Percentiles rank a stretch among this genome's conserved stretches.
Conservation (phyloP, 2,329 filamentous ascomycete species). For the Nannizziopsis barbatae region DNA sequence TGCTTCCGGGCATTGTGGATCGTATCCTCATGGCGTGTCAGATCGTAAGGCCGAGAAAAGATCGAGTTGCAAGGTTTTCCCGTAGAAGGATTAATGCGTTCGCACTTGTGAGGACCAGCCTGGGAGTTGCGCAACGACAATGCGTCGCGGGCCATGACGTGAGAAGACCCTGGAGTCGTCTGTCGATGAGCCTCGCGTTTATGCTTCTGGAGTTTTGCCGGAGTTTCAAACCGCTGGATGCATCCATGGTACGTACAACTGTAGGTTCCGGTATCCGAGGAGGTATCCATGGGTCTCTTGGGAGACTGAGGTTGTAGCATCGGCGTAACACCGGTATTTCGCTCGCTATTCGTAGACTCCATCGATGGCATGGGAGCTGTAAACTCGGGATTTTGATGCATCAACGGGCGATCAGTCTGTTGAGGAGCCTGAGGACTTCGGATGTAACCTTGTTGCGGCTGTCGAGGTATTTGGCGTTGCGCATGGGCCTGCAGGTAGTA, state of each 20-base stretch:
- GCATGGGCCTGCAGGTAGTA: slow-evolving; percentile 13
- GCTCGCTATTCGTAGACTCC: slow-evolving; percentile 50
- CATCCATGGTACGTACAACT: slow-evolving; percentile 95
- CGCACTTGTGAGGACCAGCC: slow-evolving; percentile 84
- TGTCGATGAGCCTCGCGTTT: slow-evolving; percentile 87
- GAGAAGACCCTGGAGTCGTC: slow-evolving; percentile 45
- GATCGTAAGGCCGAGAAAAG: slow-evolving; percentile 90
- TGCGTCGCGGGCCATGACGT: slow-evolving; percentile 30
- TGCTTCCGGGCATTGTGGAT: slow-evolving; percentile 92
- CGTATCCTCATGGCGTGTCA: slow-evolving; percentile 92
- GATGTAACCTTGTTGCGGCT: slow-evolving; percentile 15
- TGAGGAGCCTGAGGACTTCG: slow-evolving; percentile 17
- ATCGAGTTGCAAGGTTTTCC: slow-evolving; percentile 89
- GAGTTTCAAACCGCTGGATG: slow-evolving; percentile 75
- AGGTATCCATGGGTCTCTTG: slow-evolving; percentile 51
- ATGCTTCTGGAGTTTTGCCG: slow-evolving; percentile 79
- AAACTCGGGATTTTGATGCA: slow-evolving; percentile 45
- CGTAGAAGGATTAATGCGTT: slow-evolving; percentile 86
- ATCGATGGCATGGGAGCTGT: slow-evolving; percentile 49
- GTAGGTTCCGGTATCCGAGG: slow-evolving; percentile 76
- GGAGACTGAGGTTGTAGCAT: slow-evolving; percentile 23
- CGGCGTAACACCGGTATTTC: slow-evolving; percentile 15
- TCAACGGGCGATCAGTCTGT: slow-evolving; percentile 24
- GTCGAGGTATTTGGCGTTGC: slow-evolving; percentile 16
- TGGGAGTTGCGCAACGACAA: slow-evolving; percentile 62